phyloP scores from a whole-genome alignment of 805 yeast genomes.

The Wickerhamomyces rabaulensis region DNA sequence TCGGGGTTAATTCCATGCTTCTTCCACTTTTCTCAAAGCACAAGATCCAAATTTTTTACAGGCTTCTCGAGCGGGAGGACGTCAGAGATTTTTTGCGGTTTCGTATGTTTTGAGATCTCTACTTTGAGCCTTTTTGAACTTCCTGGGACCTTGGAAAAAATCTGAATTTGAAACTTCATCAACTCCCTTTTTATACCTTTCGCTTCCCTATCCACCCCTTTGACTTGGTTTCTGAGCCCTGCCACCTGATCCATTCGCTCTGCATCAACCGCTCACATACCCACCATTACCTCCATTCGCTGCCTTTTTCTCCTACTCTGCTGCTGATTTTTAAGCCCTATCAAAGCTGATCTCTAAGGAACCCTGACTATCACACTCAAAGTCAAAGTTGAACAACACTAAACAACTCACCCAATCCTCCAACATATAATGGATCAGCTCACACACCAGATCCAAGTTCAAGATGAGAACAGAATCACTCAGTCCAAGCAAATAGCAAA shows the following conservation, averaged over 20 bases:
- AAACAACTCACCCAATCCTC: no score
- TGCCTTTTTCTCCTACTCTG: no score
- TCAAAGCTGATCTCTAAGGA: not conserved
- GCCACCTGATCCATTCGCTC: not conserved
- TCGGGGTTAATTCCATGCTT: slow-evolving; percentile 4
- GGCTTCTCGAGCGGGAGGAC: not conserved
- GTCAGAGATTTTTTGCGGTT: not conserved
- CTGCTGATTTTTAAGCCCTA: not conserved
- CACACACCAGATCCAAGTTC: slow-evolving; percentile 8
- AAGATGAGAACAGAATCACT: slow-evolving; percentile 20
- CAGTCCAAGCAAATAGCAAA: slow-evolving; percentile 4
- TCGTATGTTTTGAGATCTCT: not conserved
- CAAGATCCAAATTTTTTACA: not conserved
- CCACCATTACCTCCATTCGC: no score
- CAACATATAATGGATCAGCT: slow-evolving; percentile 7
- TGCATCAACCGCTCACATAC: not conserved
- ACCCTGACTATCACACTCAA: no score
- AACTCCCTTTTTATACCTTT: not conserved
- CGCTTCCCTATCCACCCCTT: no score
- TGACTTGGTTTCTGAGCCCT: no score
- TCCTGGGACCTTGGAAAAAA: not conserved
- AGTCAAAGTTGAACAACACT: no score
- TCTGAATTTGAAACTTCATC: not conserved
- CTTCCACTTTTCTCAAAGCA: not conserved
- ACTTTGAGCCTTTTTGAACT: not conserved